Evolutionary conservation across 2,329 filamentous ascomycete species (phyloP).

Genomic region (Calonectria montana): DNA sequence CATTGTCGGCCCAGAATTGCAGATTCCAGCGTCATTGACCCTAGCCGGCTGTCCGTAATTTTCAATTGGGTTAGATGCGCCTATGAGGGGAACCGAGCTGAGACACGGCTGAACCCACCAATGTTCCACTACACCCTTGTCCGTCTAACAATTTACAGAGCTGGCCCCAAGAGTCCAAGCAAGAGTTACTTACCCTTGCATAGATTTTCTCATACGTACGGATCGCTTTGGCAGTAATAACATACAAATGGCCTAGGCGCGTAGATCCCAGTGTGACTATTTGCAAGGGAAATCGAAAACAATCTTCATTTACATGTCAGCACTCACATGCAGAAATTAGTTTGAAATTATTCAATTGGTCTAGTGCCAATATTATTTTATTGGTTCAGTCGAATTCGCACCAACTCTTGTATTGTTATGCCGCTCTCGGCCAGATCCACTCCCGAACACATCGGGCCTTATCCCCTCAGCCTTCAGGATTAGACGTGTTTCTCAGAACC

Average conservation of each 20-base stretch:
- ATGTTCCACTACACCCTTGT: background rate
- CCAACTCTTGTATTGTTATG: background rate
- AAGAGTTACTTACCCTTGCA: background rate
- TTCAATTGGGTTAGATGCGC: background rate
- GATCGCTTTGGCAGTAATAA: too few relatives aligned
- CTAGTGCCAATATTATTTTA: background rate
- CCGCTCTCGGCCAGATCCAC: background rate
- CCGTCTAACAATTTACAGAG: background rate
- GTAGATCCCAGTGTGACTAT: background rate
- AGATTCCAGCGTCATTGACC: background rate
- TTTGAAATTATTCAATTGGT: background rate
- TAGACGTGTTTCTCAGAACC: background rate
- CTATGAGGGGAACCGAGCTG: background rate
- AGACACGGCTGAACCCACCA: background rate
- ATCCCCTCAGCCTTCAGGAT: background rate
- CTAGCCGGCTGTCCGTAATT: background rate
- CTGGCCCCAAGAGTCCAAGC: background rate
- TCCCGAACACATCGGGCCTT: background rate
- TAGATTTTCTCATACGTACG: background rate
- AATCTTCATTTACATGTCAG: background rate
- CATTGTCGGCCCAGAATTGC: background rate
- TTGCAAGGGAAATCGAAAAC: background rate
- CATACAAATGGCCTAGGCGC: background rate
- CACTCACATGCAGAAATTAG: background rate
- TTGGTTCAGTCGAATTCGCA: background rate